Base-by-base conservation (phyloP, 306 rosid species). In the Psophocarpus tetragonolobus region DNA sequence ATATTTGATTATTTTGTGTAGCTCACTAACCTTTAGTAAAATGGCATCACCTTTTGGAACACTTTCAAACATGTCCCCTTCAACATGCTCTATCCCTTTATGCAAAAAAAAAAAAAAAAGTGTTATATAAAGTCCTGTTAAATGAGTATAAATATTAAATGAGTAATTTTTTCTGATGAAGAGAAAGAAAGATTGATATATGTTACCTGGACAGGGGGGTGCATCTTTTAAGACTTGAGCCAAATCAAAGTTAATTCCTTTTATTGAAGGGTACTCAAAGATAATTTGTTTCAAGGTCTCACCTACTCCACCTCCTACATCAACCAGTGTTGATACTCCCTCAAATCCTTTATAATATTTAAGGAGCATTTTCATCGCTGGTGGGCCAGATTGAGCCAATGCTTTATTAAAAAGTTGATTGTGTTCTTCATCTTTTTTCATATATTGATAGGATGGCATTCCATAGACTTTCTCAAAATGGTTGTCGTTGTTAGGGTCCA, bases 221-320 rank as follows among this genome's bases (percentile, higher is more conserved):
- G 54, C 73, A 5, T 17, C 27, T 41, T 42, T 33, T 2, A 67
- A 2, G 12, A 67, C 73, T 39, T 67, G 54, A 12, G 72, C 21
- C 54, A 66, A 66, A 39, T 66, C 72, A 66, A 39, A 66, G 23
- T 66, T 66, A 41, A 66, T 66, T 41, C 53, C 72, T 23, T 41
- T 66, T 0, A 39, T 66, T 21, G 72, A 21, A 11, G 53, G 72
- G 15, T 66, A 23, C 3, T 39, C 1, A 1, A 7, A 66, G 2
- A 66, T 21, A 23, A 66, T 66, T 0, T 4, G 35, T 6, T 21
- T 23, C 1, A 66, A 41, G 12, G 54, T 4, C 3, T 39, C 20
- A 0, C 72, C 72, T 1, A 0, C 1, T 41, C 72, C 53, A 39
- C 72, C 53, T 8, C 72, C 72, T 11, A 66, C 72, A 39, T 66